phyloP scores from a whole-genome alignment of 2,329 filamentous ascomycete genomes.

The Penicillium sp. region DNA sequence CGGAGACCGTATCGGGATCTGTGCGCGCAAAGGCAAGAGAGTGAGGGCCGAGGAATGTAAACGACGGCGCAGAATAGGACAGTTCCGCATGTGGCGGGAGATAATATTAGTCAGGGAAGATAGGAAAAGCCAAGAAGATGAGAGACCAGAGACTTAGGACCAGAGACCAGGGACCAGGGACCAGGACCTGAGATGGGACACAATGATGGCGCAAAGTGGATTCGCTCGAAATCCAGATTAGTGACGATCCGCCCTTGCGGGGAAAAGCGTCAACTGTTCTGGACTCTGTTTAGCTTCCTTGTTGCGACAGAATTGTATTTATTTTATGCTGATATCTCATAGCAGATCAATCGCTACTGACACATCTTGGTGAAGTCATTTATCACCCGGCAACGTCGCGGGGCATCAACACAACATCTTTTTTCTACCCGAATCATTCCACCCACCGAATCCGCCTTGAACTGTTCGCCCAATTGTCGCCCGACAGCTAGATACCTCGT shows the following conservation, averaged over 20 bases:
- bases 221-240: conserved; percentile 2
- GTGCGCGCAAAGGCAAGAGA: conserved; percentile 17
- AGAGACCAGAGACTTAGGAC: background rate
- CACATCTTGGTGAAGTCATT: conserved; percentile 1
- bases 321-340: background rate
- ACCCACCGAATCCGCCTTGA: background rate
- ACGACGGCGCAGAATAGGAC: conserved; percentile 29
- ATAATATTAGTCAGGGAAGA: conserved; percentile 4
- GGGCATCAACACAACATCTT: background rate
- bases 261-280: background rate
- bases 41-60: conserved; percentile 30
- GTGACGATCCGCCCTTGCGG: conserved; percentile 7
- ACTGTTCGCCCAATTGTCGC: background rate
- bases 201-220: conserved; percentile 6
- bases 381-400: background rate
- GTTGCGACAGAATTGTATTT: background rate
- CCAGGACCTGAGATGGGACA: background rate
- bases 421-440: background rate
- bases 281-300: background rate
- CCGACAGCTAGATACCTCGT: background rate
- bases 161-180: no score
- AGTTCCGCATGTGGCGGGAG: conserved; percentile 36
- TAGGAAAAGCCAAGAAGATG: background rate
- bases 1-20: conserved; percentile 25
- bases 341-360: background rate